These are phyloP conservation scores for Rhododendron simsii DNA, from an alignment of 148 eudicot genomes.

Conservation along the genomic window DNA sequence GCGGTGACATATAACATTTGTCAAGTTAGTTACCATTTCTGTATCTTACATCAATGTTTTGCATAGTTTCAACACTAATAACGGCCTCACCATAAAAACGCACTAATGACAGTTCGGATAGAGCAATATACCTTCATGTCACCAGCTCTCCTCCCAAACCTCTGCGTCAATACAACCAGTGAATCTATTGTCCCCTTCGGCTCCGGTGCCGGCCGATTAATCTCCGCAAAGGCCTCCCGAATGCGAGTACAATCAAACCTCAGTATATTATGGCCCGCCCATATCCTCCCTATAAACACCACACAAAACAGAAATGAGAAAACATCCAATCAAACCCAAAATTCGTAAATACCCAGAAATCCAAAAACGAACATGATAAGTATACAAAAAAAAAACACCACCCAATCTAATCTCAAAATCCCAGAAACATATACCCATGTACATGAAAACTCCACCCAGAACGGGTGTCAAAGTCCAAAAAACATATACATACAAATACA, in stretches of 20 bases:
- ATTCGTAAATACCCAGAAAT: background rate
- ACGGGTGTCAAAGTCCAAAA: background rate
- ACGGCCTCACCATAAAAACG: background rate
- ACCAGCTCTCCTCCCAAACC: conserved; percentile 95
- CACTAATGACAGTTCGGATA: background rate
- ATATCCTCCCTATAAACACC: conserved; percentile 63
- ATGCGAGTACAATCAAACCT: conserved; percentile 84
- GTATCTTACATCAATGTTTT: background rate
- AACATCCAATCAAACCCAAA: background rate
- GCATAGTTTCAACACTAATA: background rate
- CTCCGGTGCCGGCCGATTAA: conserved; percentile 74
- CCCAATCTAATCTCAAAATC: background rate
- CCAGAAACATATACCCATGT: background rate
- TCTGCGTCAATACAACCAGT: conserved; percentile 68
- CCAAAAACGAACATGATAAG: background rate
- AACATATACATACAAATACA: background rate
- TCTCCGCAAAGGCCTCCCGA: conserved; percentile 77
- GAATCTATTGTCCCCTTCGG: conserved; percentile 89
- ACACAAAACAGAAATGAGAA: background rate
- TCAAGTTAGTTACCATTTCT: background rate
- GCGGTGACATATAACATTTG: background rate
- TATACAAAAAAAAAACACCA: background rate
- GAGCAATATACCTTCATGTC: conserved; percentile 75
- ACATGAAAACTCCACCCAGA: background rate
- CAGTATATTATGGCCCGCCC: conserved; percentile 97